Evolutionary conservation across 768 basidiomycete species (phyloP).

Genomic region (Mycena pura): DNA sequence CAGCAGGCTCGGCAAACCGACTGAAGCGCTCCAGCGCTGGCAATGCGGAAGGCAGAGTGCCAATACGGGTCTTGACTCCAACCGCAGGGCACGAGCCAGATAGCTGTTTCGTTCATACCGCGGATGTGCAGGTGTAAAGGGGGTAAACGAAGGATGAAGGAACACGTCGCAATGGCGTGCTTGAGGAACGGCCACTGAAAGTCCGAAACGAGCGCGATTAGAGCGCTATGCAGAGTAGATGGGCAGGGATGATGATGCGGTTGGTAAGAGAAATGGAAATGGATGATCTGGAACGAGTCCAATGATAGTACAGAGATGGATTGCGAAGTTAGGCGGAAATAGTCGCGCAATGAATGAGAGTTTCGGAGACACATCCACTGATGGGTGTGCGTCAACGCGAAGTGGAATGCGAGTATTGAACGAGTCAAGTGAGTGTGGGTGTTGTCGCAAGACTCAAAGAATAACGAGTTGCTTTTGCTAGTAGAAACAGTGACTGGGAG

Average conservation of each 20-base stretch:
- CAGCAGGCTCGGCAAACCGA: conserved; percentile 15
- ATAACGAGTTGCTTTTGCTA: conserved; percentile 7
- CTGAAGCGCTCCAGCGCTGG: no score
- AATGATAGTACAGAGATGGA: conserved; percentile 20
- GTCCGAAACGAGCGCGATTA: conserved; percentile 14
- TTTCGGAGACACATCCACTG: conserved; percentile 2
- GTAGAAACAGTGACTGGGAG: conserved; percentile 13
- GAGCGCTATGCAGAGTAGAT: conserved; percentile 17
- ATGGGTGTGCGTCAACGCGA: neutral
- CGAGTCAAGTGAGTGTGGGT: conserved; percentile 12
- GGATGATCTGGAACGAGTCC: conserved; percentile 6
- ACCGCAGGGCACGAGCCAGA: conserved; percentile 1
- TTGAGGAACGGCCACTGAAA: conserved; percentile 4
- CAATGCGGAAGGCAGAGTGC: neutral
- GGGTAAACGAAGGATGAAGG: neutral
- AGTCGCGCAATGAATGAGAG: conserved; percentile 20
- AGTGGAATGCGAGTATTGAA: neutral
- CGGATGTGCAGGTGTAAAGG: conserved; percentile 1
- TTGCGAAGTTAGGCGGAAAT: neutral
- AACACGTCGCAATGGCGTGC: conserved; percentile 8
- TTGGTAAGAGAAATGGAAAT: conserved; percentile 6
- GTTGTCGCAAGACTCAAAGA: conserved; percentile 9
- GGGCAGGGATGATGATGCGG: conserved; percentile 12
- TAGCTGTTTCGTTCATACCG: neutral
- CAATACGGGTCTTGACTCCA: neutral